These are phyloP conservation scores for Croton laevigatus DNA, from an alignment of 441 rosid genomes.

Conservation along the genomic window DNA sequence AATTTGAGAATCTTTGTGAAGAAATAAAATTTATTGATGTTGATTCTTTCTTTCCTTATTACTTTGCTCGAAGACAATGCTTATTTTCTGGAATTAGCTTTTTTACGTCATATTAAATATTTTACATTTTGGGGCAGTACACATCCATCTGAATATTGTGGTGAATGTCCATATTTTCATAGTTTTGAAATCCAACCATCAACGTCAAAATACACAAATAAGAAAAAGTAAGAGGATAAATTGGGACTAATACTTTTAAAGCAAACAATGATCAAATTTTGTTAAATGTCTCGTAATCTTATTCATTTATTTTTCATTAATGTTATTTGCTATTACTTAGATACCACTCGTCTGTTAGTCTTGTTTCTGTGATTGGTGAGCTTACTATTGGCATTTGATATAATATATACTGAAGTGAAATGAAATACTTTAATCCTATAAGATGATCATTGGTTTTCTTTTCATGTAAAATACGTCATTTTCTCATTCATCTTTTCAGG, in stretches of 20 bases:
- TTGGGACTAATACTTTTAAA: not conserved
- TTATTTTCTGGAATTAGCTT: not conserved
- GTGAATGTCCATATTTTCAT: not conserved
- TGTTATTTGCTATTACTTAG: not conserved
- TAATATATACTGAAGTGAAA: not conserved
- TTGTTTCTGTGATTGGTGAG: not conserved
- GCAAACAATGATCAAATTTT: not conserved
- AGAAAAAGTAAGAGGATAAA: not conserved
- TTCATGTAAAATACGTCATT: not conserved
- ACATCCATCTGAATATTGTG: not conserved
- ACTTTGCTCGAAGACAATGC: not conserved
- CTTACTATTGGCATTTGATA: not conserved
- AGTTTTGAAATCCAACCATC: not conserved
- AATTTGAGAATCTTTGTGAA: not conserved
- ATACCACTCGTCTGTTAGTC: not conserved
- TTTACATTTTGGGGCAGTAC: not conserved
- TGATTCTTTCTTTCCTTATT: not conserved
- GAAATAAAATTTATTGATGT: not conserved
- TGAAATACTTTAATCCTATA: not conserved
- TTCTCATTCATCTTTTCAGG: conserved; percentile 35
- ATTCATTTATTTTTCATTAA: not conserved
- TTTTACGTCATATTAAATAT: not conserved
- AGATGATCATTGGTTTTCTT: conserved; percentile 14
- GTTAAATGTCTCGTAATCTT: not conserved
- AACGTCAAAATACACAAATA: not conserved